A percentile compares a stretch with the other conserved stretches of the same genome.
Evolutionary conservation across 176 grass and related monocot genomes (phyloP).

Genomic region (Echinochloa phyllopogon): DNA sequence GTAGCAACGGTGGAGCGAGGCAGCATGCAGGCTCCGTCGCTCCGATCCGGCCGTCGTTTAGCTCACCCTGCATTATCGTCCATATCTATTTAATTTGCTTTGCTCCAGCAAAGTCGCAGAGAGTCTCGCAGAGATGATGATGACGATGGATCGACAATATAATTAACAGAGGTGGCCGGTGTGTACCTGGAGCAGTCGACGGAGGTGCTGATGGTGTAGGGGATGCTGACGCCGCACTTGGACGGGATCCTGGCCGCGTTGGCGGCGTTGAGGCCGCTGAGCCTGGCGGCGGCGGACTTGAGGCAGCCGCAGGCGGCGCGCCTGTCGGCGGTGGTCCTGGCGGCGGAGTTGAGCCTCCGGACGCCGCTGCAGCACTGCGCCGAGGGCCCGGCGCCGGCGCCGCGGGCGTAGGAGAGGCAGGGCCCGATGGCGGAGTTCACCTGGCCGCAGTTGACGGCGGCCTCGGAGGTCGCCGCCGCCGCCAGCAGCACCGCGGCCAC

Average conservation of each 20-base stretch:
- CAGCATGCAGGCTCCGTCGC: too few species aligned
- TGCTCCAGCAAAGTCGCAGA: too few species aligned
- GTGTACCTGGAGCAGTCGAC: slow-evolving; percentile 47
- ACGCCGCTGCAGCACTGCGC: slow-evolving; percentile 37
- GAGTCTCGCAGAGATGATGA: too few species aligned
- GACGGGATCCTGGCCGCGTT: slow-evolving; percentile 42
- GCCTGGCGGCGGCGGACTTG: slow-evolving; percentile 12
- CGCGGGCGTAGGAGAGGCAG: slow-evolving; percentile 43
- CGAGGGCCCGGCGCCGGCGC: neutral
- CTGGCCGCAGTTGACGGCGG: slow-evolving; percentile 34
- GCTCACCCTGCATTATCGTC: too few species aligned
- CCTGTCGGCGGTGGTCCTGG: slow-evolving; percentile 28
- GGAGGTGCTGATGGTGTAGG: slow-evolving; percentile 46
- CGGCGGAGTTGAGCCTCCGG: slow-evolving; percentile 31
- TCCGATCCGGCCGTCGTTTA: too few species aligned
- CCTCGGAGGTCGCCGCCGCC: neutral
- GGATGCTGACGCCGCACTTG: slow-evolving; percentile 51
- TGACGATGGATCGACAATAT: too few species aligned
- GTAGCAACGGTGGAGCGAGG: too few species aligned
- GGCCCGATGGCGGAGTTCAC: neutral
- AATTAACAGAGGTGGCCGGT: too few species aligned
- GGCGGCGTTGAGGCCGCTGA: slow-evolving; percentile 35
- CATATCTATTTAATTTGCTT: too few species aligned
- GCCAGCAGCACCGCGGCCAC: neutral
- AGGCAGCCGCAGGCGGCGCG: slow-evolving; percentile 46